These are phyloP conservation scores for Fusarium globosum DNA, from an alignment of 2,329 filamentous ascomycete species.

Conservation along the genomic window DNA sequence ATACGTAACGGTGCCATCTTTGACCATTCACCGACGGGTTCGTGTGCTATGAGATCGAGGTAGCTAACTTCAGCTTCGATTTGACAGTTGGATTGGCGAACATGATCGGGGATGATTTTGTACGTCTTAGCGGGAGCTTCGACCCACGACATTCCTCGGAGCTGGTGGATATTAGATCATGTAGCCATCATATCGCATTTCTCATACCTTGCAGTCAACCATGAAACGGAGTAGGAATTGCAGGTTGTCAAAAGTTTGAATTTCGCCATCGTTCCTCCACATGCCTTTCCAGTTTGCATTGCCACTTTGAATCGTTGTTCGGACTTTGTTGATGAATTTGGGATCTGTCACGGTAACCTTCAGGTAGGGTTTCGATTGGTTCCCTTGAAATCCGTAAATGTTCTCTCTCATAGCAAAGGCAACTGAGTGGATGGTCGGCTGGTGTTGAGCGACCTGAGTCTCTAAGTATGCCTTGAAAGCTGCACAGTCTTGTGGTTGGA, in stretches of 20 bases:
- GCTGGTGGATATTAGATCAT: constrained; percentile 56
- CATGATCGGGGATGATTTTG: constrained; percentile 71
- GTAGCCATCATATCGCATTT: too few species aligned
- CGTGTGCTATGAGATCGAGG: constrained; percentile 84
- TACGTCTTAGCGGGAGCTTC: constrained; percentile 83
- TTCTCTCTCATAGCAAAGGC: constrained; percentile 87
- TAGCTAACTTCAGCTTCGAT: constrained; percentile 92
- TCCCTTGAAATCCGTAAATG: constrained; percentile 94
- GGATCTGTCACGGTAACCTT: constrained; percentile 95
- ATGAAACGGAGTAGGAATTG: constrained; percentile 97
- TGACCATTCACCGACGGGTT: constrained; percentile 92
- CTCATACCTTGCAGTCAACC: constrained; percentile 88
- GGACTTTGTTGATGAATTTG: constrained; percentile 81
- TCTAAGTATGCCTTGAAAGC: constrained; percentile 86
- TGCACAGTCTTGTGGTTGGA: constrained; percentile 81
- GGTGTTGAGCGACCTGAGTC: constrained; percentile 76
- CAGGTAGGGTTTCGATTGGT: constrained; percentile 89
- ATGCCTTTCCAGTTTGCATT: constrained; percentile 89
- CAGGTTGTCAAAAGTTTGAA: constrained; percentile 95
- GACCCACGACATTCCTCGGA: constrained; percentile 98
- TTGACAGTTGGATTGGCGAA: constrained; percentile 91
- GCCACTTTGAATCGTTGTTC: constrained; percentile 78
- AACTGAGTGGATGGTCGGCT: constrained; percentile 81
- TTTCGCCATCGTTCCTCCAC: constrained; percentile 78
- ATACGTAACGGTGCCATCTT: constrained; percentile 97